phyloP scores from a whole-genome alignment of 257 asterid genomes.

The Datura wrightii region DNA sequence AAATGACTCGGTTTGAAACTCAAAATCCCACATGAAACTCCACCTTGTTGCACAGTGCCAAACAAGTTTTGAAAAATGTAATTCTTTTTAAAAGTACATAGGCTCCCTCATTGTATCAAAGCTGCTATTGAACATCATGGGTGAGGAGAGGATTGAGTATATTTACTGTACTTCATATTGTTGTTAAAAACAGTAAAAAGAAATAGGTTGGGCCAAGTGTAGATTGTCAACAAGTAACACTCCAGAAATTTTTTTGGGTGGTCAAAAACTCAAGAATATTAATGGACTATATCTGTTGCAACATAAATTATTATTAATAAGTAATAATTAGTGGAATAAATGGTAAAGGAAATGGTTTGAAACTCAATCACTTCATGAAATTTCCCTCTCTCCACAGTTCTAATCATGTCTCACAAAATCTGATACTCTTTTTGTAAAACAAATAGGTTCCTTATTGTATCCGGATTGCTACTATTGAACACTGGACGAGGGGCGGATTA shows the following conservation, averaged over 20 bases:
- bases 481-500: neutral
- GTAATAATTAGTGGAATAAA: neutral
- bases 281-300: neutral
- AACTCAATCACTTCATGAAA: neutral
- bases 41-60: neutral
- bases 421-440: neutral
- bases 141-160: neutral
- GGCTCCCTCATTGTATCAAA: neutral
- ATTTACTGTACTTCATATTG: neutral
- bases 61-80: neutral
- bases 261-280: neutral
- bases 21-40: neutral
- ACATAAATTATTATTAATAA: neutral
- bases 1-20: neutral
- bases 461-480: neutral
- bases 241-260: neutral
- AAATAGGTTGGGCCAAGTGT: neutral
- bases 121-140: neutral
- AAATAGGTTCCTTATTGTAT: constrained; percentile 3
- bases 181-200: neutral
- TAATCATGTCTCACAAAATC: neutral
- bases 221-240: constrained; percentile 1
- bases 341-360: neutral
- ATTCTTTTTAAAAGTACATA: neutral
- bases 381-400: neutral